Base-by-base conservation (phyloP, 306 rosid genomes). In the Citrullus mucosospermus region DNA sequence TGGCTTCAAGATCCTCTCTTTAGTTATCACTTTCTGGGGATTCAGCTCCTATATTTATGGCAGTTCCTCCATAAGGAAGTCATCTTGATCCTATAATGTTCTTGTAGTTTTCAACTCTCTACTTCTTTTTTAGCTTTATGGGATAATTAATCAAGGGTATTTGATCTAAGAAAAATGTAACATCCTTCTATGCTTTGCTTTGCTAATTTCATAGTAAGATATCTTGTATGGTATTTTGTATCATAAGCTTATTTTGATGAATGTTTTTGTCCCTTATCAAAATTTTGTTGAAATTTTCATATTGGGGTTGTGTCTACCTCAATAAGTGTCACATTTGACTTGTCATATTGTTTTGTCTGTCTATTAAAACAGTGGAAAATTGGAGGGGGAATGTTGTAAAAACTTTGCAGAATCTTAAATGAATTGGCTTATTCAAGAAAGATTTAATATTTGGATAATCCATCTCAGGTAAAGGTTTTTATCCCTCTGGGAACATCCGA, bases 31-130 rank as follows among this genome's bases (percentile, higher is more conserved):
- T 66, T 68, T 87, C 76, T 80, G 85, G 81, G 90, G 92, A 25
- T 88, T 86, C 78, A 84, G 77, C 62, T 84, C 87, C 36, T 86
- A 84, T 44, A 81, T 94, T 59, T 92, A 94, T 85, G 97, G 98
- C 28, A 88, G 83, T 82, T 90, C 91, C 13, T 60, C 86, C 32
- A 16, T 41, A 78, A 80, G 78, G 57, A 72, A 78, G 80, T 78
- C 75, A 57, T 79, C 83, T 22, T 76, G 20, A 76, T 20, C 39
- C 38, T 38, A n/a, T 9, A 18, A 2, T n/a, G 53, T 36, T 55
- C 46, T 57, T 76, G 3, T 9, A 7, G 12, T 71, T 48, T 28
- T 38, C 73, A 13, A 71, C 39, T 48, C 38, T 20, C 9, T 11
- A 2, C 44, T 32, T 32, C 4, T 3, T 1, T 18, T 0, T 1